These are phyloP conservation scores for Auxenochlorella pyrenoidosa DNA, from an alignment of 139 green algal species.

Conservation along the genomic window DNA sequence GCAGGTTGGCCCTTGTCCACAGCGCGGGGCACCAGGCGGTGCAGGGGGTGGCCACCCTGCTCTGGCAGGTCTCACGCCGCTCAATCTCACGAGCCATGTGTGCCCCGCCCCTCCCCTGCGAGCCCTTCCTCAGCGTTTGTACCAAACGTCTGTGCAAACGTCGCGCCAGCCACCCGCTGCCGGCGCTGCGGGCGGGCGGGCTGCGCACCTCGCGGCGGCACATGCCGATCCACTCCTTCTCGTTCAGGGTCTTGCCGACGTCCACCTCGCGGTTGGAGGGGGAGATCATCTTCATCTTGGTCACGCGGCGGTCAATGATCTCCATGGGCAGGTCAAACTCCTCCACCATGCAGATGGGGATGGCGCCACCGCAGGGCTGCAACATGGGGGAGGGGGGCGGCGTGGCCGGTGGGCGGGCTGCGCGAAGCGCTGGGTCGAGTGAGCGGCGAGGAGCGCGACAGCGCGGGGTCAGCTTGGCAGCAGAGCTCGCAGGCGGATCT, in stretches of 20 bases:
- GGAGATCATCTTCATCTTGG: conserved; percentile 99
- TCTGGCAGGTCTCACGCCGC: too few relatives aligned
- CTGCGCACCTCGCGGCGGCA: conserved; percentile 83
- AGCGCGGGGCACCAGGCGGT: too few relatives aligned
- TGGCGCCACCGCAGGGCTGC: conserved; percentile 95
- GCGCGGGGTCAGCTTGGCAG: too few relatives aligned
- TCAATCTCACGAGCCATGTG: too few relatives aligned
- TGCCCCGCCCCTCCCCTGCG: too few relatives aligned
- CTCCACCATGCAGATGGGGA: conserved; percentile 99
- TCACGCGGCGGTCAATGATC: conserved; percentile 96
- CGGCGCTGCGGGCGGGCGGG: neutral
- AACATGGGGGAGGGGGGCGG: neutral
- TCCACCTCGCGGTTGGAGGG: conserved; percentile 98
- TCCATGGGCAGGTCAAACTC: conserved; percentile 97
- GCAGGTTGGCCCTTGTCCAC: too few relatives aligned
- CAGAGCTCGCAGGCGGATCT: too few relatives aligned
- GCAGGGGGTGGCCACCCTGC: too few relatives aligned
- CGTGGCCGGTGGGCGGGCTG: neutral
- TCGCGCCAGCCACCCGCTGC: neutral
- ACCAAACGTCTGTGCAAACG: too few relatives aligned
- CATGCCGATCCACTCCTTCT: conserved; percentile 99
- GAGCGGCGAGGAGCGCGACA: too few relatives aligned
- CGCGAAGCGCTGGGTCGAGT: neutral
- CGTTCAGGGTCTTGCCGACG: conserved; percentile 96
- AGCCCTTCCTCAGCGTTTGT: too few relatives aligned